Percentiles rank a stretch among this genome's conserved stretches.
Conservation (phyloP, 371 early-diverging fungal genomes). For the Mucor piriformis region DNA sequence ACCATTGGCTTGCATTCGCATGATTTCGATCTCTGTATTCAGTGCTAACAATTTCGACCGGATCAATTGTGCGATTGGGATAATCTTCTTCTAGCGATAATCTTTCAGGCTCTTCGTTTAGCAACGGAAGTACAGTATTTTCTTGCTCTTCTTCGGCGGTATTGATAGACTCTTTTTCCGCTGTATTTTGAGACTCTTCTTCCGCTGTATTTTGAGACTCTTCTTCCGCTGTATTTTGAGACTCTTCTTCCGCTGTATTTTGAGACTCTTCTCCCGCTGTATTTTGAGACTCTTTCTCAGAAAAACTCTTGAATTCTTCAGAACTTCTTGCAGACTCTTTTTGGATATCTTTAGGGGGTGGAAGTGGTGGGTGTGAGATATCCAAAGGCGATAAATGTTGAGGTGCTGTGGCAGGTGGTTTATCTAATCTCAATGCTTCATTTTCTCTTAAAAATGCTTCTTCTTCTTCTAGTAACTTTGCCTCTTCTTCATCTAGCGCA, state of each 20-base stretch:
- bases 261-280: not conserved
- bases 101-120: not conserved
- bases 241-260: not conserved
- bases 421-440: not conserved
- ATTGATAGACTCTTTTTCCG: not conserved
- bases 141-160: no score
- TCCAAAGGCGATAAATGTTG: not conserved
- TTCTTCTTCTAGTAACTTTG: not conserved
- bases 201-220: not conserved
- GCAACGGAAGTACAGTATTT: no score
- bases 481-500: not conserved
- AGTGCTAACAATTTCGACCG: not conserved
- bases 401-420: not conserved
- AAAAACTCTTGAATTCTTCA: no score
- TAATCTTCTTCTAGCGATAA: conserved; percentile 15
- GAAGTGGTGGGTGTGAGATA: not conserved
- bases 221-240: not conserved
- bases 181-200: not conserved
- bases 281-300: no score
- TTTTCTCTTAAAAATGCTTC: not conserved
- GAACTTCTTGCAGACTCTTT: no score
- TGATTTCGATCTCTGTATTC: conserved; percentile 19
- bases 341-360: not conserved
- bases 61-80: conserved; percentile 8
- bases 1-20: conserved; percentile 30